Conservation (phyloP, 2,329 filamentous ascomycete genomes). For the Biscogniauxia mediterranea region DNA sequence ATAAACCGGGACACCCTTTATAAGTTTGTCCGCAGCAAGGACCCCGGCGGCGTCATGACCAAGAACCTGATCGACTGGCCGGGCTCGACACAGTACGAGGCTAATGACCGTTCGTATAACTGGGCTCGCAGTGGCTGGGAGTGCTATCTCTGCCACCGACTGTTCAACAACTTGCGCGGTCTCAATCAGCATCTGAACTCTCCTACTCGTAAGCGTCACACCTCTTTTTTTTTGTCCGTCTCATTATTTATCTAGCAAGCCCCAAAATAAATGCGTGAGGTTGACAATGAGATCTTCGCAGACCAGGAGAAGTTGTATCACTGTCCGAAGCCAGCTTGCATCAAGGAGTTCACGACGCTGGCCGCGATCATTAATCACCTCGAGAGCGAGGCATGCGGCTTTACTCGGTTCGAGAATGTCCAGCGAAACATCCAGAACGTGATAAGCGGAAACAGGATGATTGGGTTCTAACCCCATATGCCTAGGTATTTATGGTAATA, state of each 20-base stretch:
- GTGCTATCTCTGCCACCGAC: conserved; percentile 53
- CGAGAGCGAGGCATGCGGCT: conserved; percentile 43
- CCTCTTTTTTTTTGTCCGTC: too few species aligned
- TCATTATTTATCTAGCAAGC: too few species aligned
- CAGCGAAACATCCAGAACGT: conserved; percentile 5
- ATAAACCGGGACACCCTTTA: conserved; percentile 44
- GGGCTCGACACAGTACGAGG: conserved; percentile 35
- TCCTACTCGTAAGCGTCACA: too few species aligned
- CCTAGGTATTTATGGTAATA: too few species aligned
- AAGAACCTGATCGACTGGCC: conserved; percentile 50
- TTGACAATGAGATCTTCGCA: conserved; percentile 7
- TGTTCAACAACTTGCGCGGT: conserved; percentile 33
- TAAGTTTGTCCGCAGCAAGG: conserved; percentile 41
- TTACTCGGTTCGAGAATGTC: conserved; percentile 36
- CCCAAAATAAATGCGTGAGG: too few species aligned
- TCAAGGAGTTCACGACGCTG: conserved; percentile 38
- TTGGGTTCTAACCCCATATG: background rate
- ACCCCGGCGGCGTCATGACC: conserved; percentile 48
- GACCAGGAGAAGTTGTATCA: conserved; percentile 41
- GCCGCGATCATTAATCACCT: conserved; percentile 42
- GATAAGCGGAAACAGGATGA: conserved; percentile 1
- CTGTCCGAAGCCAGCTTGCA: conserved; percentile 37
- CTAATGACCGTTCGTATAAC: conserved; percentile 45
- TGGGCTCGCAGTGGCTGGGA: conserved; percentile 48
- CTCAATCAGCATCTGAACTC: too few species aligned